Base-by-base conservation (phyloP, 345 rosid genomes). In the Fremontodendron californicum region DNA sequence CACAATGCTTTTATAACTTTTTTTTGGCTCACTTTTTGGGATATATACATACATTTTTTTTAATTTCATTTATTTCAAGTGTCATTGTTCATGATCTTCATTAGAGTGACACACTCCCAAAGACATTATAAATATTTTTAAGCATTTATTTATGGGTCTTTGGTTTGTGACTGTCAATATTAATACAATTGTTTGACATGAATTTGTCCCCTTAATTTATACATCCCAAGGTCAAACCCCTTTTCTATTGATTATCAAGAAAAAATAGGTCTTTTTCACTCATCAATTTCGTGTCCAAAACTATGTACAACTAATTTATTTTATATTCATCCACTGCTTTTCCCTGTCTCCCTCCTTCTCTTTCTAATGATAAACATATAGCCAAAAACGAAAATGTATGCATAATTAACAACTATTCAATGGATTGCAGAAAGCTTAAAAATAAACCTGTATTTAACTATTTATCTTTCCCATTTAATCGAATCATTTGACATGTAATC, bases 251-350 rank as follows among this genome's bases (percentile, higher is more conserved):
- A n/a, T n/a, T n/a, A n/a, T 58, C 9, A 57, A 68, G 45, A 75
- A 51, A 55, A 12, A 62, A 6, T 0, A 48, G 7, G 71, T 72
- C 75, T 19, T 64, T 40, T 78, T 78, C 61, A 18, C 16, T 9
- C 3, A 15, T 75, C 70, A 73, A 77, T 83, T 81, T 81, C 83
- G 83, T 85, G 80, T 79, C n/a, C 61, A 16, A 64, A 5, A 12
- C 75, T 23, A 64, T 71, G 73, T 52, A 65, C 81, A 77, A 81
- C 83, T 83, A 81, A 83, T 42, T 83, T 46, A 21, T 83, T 79
- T 85, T 69, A 49, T 77, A 80, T 42, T 81, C 77, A 21, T 76
- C 27, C 40, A 29, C 33, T 19, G 5, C 45, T 73, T 72, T 35
- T 18, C 33, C 35, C 1, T 61, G 15, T 49, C 18, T 15, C 51